Conservation (phyloP, 805 yeast genomes). For the Saccharomycopsis sp. region DNA sequence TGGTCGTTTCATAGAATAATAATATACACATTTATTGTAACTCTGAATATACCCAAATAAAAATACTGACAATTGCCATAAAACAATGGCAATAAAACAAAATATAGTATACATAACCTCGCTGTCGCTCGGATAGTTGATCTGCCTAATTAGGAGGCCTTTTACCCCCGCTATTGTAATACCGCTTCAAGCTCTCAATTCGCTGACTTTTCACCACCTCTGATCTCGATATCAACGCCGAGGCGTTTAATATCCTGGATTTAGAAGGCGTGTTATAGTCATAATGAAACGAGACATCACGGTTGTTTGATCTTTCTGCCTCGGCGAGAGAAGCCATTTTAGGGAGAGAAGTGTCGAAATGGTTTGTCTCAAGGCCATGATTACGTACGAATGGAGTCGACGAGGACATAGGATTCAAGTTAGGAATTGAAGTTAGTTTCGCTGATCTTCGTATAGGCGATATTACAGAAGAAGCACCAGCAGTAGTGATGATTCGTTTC, state of each 20-base stretch:
- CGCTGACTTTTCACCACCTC: slow-evolving; percentile 8
- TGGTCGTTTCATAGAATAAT: no score
- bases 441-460: background rate
- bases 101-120: background rate
- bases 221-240: slow-evolving; percentile 3
- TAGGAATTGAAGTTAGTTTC: background rate
- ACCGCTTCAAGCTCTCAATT: slow-evolving; percentile 13
- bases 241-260: slow-evolving; percentile 15
- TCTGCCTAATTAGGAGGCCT: background rate
- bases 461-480: background rate
- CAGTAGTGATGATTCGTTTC: background rate
- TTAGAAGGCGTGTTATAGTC: slow-evolving; percentile 13
- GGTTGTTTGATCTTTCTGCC: background rate
- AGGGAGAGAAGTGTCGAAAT: background rate
- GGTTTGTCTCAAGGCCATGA: background rate
- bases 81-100: background rate
- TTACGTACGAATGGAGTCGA: slow-evolving; percentile 9
- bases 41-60: background rate
- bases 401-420: slow-evolving; percentile 1
- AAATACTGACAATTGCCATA: no score
- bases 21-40: background rate
- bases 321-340: background rate
- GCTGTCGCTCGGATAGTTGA: no score
- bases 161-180: slow-evolving; percentile 9
- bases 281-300: background rate